Evolutionary conservation across 495 filamentous ascomycete genomes (phyloP), one percentile per base, ranked within the genome.

Genomic region (Aspergillus olivimuriae): DNA sequence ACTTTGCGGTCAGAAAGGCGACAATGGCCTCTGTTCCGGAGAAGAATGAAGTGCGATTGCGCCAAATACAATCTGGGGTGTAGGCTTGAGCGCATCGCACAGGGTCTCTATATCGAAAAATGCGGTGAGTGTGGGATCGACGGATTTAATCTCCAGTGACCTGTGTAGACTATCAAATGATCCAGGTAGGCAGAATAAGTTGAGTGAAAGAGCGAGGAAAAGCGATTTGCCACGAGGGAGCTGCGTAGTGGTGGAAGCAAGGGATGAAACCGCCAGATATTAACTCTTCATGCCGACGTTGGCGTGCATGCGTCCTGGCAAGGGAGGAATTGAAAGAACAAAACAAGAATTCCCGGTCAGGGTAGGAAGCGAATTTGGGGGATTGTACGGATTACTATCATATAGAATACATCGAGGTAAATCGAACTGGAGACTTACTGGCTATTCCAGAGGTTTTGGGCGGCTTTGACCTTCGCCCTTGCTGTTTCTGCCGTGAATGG

Each of bases 371-470:
- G n/a, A n/a, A n/a, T n/a, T n/a, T n/a, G n/a, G n/a, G n/a, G n/a
- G n/a, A n/a, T n/a, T n/a, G n/a, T n/a, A n/a, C n/a, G n/a, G n/a
- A n/a, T n/a, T n/a, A n/a, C n/a, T n/a, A n/a, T n/a, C n/a, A n/a
- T n/a, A n/a, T n/a, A 28, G 39, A 4, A 15, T 39, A 22, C 46
- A 40, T 37, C 10, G 9, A 9, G 19, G 1, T 37, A 32, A 26
- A 24, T 20, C 20, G 32, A 35, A 11, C 2, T 20, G 9, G 31
- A 22, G 26, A 50, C 62, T 57, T 60, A 87, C 81, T 72, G 77
- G 2, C 84, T 87, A 56, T 95, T 94, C 89, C 89, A 94, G 14
- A 87, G 72, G 46, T 83, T 70, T 63, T 95, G 90, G 0, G 84
- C 88, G 4, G 80, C 80, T 63, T 95, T 95, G 46, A 94, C 89